Base-by-base conservation (phyloP, 2,329 filamentous ascomycete genomes). In the Sarocladium strictum region DNA sequence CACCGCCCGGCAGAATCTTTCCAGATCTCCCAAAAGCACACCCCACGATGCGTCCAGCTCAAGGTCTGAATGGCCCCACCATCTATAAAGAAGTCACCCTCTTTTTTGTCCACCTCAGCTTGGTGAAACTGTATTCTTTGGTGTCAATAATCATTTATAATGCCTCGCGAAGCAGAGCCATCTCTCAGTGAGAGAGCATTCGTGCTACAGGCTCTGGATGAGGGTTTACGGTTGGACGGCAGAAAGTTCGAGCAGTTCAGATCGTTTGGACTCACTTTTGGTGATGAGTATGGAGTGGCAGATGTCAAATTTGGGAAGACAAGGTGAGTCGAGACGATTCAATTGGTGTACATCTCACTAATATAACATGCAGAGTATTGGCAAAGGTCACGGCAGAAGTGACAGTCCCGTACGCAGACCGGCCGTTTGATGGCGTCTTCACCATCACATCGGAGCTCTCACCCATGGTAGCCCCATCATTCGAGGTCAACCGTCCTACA, bases 341-440 rank as follows among this genome's bases (percentile, higher is more conserved):
- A 3, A 53, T 19, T n/a, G 37, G n/a, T 10, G 19, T 15, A 37
- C 7, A 2, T 26, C 32, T 47, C 9, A 38, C 33, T 40, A 23
- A 40, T 19, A n/a, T n/a, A 7, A 5, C 26, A 32, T 24, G 19
- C 62, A 95, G 92, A 64, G 83, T 97, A 56, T 76, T 95, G 57
- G 90, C 87, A 55, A 89, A 89, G 58, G 87, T 96, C 57, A 93
- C 91, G 2, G 89, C 91, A 59, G 90, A 96, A 73, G 89, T 97
- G 58, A 88, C 89, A 11, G 84, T 89, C 37, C 93, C 94, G 41
- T 90, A 87, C 66, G 72, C 87, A 53, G 93, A 97, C 72, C 87
- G 93, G 59, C 93, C 92, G 57, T 96, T 96, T 67, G 94, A 97
- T 69, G 94, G 94, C 68, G 82, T 96, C 69, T 97, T 97, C 76